Conservation (phyloP, 1,139 yeast species). For the Saccharomyces hybrid region DNA sequence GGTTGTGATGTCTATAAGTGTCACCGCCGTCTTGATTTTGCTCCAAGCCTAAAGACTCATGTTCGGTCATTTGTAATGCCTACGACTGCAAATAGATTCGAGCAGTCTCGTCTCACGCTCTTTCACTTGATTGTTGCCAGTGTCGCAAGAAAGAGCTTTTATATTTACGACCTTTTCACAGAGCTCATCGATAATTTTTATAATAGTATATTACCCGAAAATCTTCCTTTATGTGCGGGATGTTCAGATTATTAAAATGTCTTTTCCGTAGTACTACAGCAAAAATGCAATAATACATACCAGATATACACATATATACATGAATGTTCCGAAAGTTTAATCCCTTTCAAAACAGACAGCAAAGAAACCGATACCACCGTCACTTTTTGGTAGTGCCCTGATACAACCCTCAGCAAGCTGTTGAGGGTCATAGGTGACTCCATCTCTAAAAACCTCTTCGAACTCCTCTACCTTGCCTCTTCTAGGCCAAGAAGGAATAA, state of each 20-base stretch:
- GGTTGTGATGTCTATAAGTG: background rate
- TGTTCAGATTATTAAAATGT: background rate
- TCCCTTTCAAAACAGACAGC: constrained; percentile 49
- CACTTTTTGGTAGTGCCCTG: constrained; percentile 74
- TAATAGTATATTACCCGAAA: background rate
- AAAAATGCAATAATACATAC: background rate
- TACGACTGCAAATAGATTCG: background rate
- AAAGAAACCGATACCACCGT: constrained; percentile 96
- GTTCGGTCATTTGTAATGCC: background rate
- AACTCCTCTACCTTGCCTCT: constrained; percentile 74
- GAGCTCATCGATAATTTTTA: background rate
- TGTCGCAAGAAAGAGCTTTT: background rate
- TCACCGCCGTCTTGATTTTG: background rate
- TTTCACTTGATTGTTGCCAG: background rate
- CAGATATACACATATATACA: background rate
- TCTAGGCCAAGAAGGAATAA: constrained; percentile 76
- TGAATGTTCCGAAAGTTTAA: background rate
- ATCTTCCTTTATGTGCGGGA: background rate
- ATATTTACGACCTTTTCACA: background rate
- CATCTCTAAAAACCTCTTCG: constrained; percentile 39
- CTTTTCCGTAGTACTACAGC: background rate
- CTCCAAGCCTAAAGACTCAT: background rate
- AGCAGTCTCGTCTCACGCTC: background rate
- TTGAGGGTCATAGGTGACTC: constrained; percentile 34
- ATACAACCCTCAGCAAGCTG: constrained; percentile 78